Percentiles rank a stretch among this genome's conserved stretches.
These are phyloP conservation scores for Clarireedia paspali DNA, from an alignment of 2,329 filamentous ascomycete genomes.

Conservation along the genomic window DNA sequence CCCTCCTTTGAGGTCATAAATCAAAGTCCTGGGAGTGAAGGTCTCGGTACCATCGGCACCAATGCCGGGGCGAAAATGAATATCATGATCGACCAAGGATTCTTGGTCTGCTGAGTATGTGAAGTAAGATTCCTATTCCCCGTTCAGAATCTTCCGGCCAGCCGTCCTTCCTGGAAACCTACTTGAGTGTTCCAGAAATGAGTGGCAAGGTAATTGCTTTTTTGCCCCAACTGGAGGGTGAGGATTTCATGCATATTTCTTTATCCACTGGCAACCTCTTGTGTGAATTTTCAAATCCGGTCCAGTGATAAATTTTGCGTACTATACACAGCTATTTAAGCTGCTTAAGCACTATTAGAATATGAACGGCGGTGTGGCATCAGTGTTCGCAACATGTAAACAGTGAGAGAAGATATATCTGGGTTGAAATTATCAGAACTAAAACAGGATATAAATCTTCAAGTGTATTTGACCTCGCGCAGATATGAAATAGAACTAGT, in stretches of 20 bases:
- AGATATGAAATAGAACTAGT: background rate
- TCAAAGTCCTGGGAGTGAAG: constrained; percentile 81
- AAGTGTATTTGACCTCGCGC: background rate
- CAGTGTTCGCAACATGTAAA: too few species aligned
- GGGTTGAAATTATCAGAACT: too few species aligned
- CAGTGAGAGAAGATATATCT: too few species aligned
- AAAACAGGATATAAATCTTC: too few species aligned
- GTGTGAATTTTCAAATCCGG: background rate
- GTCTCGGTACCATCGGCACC: constrained; percentile 82
- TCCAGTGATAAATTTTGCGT: background rate
- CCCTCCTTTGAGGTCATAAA: constrained; percentile 91
- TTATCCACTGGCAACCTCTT: background rate
- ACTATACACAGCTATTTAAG: too few species aligned
- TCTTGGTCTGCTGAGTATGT: constrained; percentile 67
- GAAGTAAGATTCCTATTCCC: constrained; percentile 86
- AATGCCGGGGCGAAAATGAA: constrained; percentile 81
- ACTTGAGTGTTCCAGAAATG: constrained; percentile 98
- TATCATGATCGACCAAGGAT: constrained; percentile 68
- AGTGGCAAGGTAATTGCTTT: constrained; percentile 86
- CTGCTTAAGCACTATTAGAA: too few species aligned
- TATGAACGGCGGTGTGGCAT: too few species aligned
- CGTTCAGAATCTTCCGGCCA: constrained; percentile 5
- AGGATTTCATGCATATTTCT: constrained; percentile 82
- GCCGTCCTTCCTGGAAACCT: constrained; percentile 9
- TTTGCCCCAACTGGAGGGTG: constrained; percentile 86